Conservation (phyloP, 768 basidiomycete genomes). For the Leucocoprinus sp. region DNA sequence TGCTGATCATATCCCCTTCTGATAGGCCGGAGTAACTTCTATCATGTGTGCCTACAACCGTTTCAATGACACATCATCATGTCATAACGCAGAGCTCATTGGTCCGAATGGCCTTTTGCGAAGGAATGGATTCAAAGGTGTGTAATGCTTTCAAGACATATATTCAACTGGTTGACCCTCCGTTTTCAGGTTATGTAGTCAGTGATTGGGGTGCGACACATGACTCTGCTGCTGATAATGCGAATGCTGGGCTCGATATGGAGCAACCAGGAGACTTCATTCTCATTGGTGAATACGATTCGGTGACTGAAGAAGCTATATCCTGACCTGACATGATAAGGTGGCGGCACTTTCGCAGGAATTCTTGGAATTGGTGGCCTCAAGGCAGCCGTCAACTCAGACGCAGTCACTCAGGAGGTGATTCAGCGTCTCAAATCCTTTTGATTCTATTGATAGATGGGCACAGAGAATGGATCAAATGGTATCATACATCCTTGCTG, state of each 20-base stretch:
- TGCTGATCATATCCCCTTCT: background rate
- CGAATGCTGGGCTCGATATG: constrained; percentile 42
- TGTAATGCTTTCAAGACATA: background rate
- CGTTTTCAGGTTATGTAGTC: constrained; percentile 33
- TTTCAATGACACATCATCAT: constrained; percentile 54
- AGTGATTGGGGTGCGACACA: constrained; percentile 48
- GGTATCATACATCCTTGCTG: constrained; percentile 35
- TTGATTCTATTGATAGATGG: background rate
- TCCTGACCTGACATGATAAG: constrained; percentile 14
- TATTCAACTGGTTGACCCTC: background rate
- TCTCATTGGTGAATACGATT: constrained; percentile 27
- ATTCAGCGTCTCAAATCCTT: background rate
- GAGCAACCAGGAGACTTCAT: constrained; percentile 45
- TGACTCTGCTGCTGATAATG: constrained; percentile 36
- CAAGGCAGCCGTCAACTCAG: constrained; percentile 27
- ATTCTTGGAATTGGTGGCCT: constrained; percentile 15
- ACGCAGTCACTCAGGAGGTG: constrained; percentile 25
- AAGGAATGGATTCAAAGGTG: constrained; percentile 36
- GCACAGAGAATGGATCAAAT: constrained; percentile 35
- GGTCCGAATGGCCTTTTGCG: constrained; percentile 31
- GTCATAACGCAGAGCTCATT: constrained; percentile 47
- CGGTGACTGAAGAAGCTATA: background rate
- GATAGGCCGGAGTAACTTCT: constrained; percentile 39
- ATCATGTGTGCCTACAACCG: constrained; percentile 50
- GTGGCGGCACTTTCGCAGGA: constrained; percentile 29